Percentiles rank a stretch among this genome's conserved stretches.
Conservation (phyloP, 768 basidiomycete species). For the Termitomyces sp. region DNA sequence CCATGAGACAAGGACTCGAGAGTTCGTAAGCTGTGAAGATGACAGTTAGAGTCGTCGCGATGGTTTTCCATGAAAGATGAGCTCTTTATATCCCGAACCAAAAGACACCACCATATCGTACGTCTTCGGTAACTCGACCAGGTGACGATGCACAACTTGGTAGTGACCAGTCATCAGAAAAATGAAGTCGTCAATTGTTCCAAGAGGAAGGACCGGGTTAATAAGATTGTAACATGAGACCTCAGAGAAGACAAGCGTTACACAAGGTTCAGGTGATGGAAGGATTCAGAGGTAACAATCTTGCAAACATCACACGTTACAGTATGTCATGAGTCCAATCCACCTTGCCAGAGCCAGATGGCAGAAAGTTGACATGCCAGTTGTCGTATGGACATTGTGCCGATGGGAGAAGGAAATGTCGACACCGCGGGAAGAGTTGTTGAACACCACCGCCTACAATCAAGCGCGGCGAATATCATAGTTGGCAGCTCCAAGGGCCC, state of each 20-base stretch:
- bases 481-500: background rate
- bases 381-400: slow-evolving; percentile 2
- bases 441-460: background rate
- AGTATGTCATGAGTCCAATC: slow-evolving; percentile 5
- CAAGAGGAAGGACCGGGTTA: background rate
- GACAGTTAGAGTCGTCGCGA: background rate
- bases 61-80: too few species aligned
- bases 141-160: slow-evolving; percentile 4
- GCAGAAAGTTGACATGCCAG: background rate
- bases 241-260: background rate
- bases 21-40: background rate
- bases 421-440: slow-evolving; percentile 3
- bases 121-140: background rate
- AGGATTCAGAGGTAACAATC: background rate
- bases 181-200: background rate
- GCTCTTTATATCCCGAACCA: slow-evolving; percentile 7
- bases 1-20: slow-evolving; percentile 8
- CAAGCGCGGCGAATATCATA: background rate
- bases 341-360: background rate
- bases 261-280: background rate
- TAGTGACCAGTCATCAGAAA: background rate
- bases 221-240: background rate
- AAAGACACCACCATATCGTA: background rate
- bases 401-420: slow-evolving; percentile 1
- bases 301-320: slow-evolving; percentile 4